Base-by-base conservation (phyloP, 164 flowering plant genomes). In the Berberis vulgaris region DNA sequence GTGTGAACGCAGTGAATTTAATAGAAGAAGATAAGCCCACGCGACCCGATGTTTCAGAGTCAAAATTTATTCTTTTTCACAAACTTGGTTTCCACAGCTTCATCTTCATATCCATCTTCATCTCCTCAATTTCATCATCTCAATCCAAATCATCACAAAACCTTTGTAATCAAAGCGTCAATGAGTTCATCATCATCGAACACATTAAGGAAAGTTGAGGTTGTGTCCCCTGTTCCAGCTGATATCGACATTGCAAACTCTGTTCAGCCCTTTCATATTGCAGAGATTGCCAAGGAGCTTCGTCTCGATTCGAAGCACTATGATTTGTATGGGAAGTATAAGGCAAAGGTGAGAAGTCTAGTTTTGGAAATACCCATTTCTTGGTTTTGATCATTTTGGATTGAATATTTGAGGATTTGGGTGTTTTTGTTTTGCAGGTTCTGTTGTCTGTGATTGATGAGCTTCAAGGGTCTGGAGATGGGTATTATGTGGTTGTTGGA, bases 401-500 rank as follows among this genome's bases (percentile, higher is more conserved):
- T 62, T 66, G 57, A 7, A 9, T 65, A 43, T 13, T 54, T 54
- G 57, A 26, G 38, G 57, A 61, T 40, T 62, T 65, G 39, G 40
- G 58, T 55, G 53, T 12, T 57, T 38, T 26, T 13, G 65, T 43
- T 39, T 49, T 67, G 38, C 56, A 93, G 98, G 96, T 93, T 41
- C 78, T 93, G 63, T 66, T 93, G 55, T 83, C 97, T 39, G 94
- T 74, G 71, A 68, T 91, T 70, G 96, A 94, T 73, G 97, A 87
- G 66, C 78, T 87, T 59, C 54, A 84, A 82, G 97, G 86, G 62
- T 67, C 77, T 59, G 76, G 59, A 65, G 91, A 91, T 82, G 99
- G 99, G 46, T 89, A 86, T 50, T 91, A 91, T 78, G 97, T 95
- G 67, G 97, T 95, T 71, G 99, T 95, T 75, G 97, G 96, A 50